Percentiles rank a stretch among this genome's conserved stretches.
Conservation (phyloP, 2,329 filamentous ascomycete genomes). For the Trichoderma oligosporum region DNA sequence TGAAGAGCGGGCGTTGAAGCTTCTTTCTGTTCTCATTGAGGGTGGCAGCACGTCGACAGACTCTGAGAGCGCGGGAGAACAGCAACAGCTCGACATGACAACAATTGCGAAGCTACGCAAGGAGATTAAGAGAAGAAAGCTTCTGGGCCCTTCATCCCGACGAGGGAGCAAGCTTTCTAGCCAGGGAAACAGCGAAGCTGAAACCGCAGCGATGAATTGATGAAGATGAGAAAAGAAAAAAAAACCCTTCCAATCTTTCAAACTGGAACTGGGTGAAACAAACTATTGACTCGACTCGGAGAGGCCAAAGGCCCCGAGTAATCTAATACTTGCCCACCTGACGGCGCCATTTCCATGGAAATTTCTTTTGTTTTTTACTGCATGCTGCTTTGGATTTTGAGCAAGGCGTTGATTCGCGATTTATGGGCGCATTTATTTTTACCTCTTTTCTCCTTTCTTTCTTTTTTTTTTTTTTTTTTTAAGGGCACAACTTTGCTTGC, state of each 20-base stretch:
- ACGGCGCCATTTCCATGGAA: not conserved
- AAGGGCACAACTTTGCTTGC: not conserved
- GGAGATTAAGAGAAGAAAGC: conserved; percentile 5
- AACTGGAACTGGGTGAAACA: not conserved
- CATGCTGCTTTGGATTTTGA: not conserved
- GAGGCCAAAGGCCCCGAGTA: too few relatives aligned
- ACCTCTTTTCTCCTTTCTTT: too few relatives aligned
- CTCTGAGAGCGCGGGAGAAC: not conserved
- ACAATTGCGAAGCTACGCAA: conserved; percentile 17
- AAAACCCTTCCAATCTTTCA: too few relatives aligned
- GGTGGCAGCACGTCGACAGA: not conserved
- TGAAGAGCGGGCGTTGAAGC: conserved; percentile 8
- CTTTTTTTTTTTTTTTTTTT: too few relatives aligned
- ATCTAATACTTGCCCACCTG: not conserved
- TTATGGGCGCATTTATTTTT: too few relatives aligned
- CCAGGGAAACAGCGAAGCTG: not conserved
- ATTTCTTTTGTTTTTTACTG: not conserved
- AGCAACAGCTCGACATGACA: conserved; percentile 5
- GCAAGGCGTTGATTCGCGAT: not conserved
- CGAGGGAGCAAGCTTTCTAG: not conserved
- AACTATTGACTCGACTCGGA: not conserved
- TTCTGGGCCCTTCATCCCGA: not conserved
- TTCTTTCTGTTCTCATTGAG: not conserved
- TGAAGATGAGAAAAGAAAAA: not conserved
- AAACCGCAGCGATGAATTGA: not conserved